These are phyloP conservation scores for Monosporascus sp. DNA, from an alignment of 2,329 filamentous ascomycete species.

Conservation along the genomic window DNA sequence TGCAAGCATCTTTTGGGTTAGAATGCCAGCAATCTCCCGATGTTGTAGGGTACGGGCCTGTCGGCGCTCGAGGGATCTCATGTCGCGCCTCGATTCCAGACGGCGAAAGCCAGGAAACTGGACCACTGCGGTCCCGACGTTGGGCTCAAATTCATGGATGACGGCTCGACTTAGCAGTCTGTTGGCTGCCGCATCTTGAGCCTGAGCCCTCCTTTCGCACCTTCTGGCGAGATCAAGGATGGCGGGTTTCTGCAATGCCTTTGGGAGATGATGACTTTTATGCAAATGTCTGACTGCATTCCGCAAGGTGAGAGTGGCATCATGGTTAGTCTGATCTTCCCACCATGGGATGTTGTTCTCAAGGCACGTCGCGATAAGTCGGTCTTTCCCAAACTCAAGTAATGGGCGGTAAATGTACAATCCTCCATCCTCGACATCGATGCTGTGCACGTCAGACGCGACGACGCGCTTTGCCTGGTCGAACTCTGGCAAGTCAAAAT, in stretches of 20 bases:
- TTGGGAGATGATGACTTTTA: slow-evolving; percentile 54
- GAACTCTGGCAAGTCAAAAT: slow-evolving; percentile 14
- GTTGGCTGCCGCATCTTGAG: slow-evolving; percentile 47
- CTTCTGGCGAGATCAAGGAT: slow-evolving; percentile 57
- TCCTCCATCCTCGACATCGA: slow-evolving; percentile 57
- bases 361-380: slow-evolving; percentile 70
- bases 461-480: slow-evolving; percentile 6
- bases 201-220: slow-evolving; percentile 37
- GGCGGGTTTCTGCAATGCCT: slow-evolving; percentile 59
- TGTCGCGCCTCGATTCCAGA: slow-evolving; percentile 11
- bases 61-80: slow-evolving; percentile 12
- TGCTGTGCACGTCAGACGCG: slow-evolving; percentile 10
- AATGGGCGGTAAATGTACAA: slow-evolving; percentile 64
- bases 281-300: slow-evolving; percentile 74
- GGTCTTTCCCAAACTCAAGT: slow-evolving; percentile 63
- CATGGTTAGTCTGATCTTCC: slow-evolving; percentile 77
- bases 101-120: slow-evolving; percentile 35
- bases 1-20: slow-evolving; percentile 42
- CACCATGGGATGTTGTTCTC: slow-evolving; percentile 67
- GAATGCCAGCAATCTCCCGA: slow-evolving; percentile 38
- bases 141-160: slow-evolving; percentile 41
- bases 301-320: slow-evolving; percentile 68
- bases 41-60: slow-evolving; percentile 28
- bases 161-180: slow-evolving; percentile 45
- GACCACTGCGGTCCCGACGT: slow-evolving; percentile 41